Evolutionary conservation across 768 basidiomycete species (phyloP).

Genomic region (Suillus subluteus): DNA sequence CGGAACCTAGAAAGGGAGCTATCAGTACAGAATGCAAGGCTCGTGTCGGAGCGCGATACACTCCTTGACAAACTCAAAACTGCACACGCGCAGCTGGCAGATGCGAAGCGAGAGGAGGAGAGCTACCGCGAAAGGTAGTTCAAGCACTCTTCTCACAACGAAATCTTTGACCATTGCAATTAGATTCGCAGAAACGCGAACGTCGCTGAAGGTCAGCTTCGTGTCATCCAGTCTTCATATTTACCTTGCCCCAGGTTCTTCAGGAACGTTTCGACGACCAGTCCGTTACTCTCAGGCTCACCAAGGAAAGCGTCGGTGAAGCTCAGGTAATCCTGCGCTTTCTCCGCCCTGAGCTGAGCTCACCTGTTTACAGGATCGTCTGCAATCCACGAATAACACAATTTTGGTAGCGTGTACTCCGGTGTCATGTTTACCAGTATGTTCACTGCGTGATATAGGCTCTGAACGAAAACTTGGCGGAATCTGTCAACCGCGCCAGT

Average conservation of each 20-base stretch:
- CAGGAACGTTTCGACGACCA: conserved; percentile 68
- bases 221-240: not conserved
- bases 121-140: conserved; percentile 31
- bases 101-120: conserved; percentile 23
- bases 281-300: conserved; percentile 50
- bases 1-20: conserved; percentile 22
- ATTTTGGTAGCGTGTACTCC: conserved; percentile 19
- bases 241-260: conserved; percentile 38
- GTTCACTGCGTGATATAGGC: conserved; percentile 8
- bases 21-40: conserved; percentile 21
- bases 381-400: conserved; percentile 23
- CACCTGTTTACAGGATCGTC: conserved; percentile 24
- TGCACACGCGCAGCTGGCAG: conserved; percentile 15
- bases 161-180: conserved; percentile 6
- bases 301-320: conserved; percentile 58
- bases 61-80: conserved; percentile 25
- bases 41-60: conserved; percentile 24
- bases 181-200: conserved; percentile 26
- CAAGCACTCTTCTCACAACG: not conserved
- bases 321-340: conserved; percentile 42
- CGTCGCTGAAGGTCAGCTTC: conserved; percentile 27
- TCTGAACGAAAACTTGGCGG: conserved; percentile 21
- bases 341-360: not conserved
- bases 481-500: conserved; percentile 19
- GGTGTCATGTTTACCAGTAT: not conserved